Conservation (phyloP, 2,329 filamentous ascomycete genomes). For the Colletotrichum sp. region DNA sequence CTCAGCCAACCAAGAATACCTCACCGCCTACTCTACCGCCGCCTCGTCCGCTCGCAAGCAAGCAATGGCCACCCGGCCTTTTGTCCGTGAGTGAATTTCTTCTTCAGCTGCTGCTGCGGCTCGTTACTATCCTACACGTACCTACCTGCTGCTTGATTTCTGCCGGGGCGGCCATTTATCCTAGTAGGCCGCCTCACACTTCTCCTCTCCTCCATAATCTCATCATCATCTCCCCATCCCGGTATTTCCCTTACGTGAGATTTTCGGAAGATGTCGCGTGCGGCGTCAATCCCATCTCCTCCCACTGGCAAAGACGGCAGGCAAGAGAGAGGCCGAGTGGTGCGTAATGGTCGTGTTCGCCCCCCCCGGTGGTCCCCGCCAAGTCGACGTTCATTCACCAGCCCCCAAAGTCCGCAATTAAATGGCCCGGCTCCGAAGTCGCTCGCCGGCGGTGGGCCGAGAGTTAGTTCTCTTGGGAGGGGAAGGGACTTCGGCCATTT, state of each 20-base stretch:
- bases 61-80: slow-evolving; percentile 32
- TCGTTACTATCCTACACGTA: not conserved
- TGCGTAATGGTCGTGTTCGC: not conserved
- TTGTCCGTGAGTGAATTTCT: slow-evolving; percentile 38
- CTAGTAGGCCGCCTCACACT: not conserved
- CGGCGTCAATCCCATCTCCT: not conserved
- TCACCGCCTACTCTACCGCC: slow-evolving; percentile 35
- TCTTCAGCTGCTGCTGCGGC: not conserved
- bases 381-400: not conserved
- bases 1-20: slow-evolving; percentile 30
- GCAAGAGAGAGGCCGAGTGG: not conserved
- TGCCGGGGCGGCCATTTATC: not conserved
- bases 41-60: slow-evolving; percentile 33
- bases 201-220: not conserved
- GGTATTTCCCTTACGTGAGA: slow-evolving; percentile 15
- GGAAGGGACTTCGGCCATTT: not conserved
- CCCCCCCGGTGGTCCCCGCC: not conserved
- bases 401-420: not conserved
- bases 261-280: slow-evolving; percentile 4
- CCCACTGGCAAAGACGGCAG: not conserved
- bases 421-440: not conserved
- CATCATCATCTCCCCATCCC: slow-evolving; percentile 4
- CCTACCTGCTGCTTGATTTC: not conserved
- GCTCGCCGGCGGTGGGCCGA: not conserved
- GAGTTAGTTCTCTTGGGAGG: not conserved